Conservation (phyloP, 1,139 yeast genomes). For the Yamadazyma sp. region DNA sequence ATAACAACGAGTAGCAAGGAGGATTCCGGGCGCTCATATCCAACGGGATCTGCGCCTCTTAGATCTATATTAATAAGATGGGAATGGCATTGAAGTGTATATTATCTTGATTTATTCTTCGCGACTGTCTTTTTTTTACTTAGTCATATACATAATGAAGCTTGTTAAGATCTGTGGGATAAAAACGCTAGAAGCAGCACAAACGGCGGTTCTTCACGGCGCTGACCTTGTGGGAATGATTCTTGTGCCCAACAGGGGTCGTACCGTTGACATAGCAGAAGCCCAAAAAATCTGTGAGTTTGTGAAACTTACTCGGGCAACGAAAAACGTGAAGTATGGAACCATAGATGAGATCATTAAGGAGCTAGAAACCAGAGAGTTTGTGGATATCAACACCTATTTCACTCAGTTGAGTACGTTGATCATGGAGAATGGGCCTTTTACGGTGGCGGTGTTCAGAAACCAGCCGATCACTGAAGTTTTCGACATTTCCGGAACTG, state of each 20-base stretch:
- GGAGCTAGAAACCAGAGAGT: conserved; percentile 17
- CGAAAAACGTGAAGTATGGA: conserved; percentile 18
- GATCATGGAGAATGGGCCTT: conserved; percentile 58
- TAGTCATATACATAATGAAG: conserved; percentile 10
- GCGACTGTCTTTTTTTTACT: neutral
- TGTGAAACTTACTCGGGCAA: conserved; percentile 23
- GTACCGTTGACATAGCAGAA: conserved; percentile 59
- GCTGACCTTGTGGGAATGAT: conserved; percentile 84
- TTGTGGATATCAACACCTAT: conserved; percentile 28
- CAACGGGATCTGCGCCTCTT: too few species aligned
- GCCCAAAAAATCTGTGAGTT: conserved; percentile 56
- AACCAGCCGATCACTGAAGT: conserved; percentile 75
- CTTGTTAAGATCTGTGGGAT: conserved; percentile 83
- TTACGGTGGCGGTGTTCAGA: conserved; percentile 85
- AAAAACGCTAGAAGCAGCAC: conserved; percentile 66
- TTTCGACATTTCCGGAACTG: conserved; percentile 39
- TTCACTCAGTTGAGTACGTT: conserved; percentile 30
- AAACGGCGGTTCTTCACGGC: conserved; percentile 63
- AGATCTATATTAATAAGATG: too few species aligned
- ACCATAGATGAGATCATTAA: conserved; percentile 22
- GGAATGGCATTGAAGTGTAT: too few species aligned
- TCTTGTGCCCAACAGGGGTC: conserved; percentile 74
- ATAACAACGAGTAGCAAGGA: conserved; percentile 17
- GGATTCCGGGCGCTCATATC: too few species aligned
- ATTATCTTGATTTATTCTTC: too few species aligned